Conservation (phyloP, 352 stramenopile species). For the Phytophthora parvispora region DNA sequence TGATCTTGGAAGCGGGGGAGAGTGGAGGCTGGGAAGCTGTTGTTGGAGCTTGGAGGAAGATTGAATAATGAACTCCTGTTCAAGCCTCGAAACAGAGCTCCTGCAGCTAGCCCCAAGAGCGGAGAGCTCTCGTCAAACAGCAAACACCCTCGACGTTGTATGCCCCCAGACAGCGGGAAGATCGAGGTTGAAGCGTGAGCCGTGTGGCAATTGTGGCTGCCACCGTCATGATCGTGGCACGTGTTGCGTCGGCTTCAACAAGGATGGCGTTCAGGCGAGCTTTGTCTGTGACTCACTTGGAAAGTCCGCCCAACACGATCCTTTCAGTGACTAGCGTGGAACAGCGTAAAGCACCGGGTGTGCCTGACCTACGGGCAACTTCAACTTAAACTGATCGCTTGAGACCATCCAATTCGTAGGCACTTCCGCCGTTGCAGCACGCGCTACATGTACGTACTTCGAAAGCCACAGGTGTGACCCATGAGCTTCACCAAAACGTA, state of each 20-base stretch:
- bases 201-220: not conserved
- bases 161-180: not conserved
- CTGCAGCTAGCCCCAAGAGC: too few relatives aligned
- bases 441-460: too few relatives aligned
- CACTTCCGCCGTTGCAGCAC: conserved; percentile 1
- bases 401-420: conserved; percentile 2
- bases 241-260: conserved; percentile 16
- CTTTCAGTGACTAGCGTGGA: conserved; percentile 17
- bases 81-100: not conserved
- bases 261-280: conserved; percentile 6
- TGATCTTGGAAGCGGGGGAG: conserved; percentile 25
- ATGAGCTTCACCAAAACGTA: too few relatives aligned
- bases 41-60: conserved; percentile 44
- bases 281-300: not conserved
- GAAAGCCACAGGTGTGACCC: not conserved
- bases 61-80: conserved; percentile 45
- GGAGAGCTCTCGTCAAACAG: conserved; percentile 13
- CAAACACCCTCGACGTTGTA: conserved; percentile 8
- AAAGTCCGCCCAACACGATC: conserved; percentile 2
- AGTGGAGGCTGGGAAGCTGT: conserved; percentile 14
- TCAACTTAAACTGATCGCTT: conserved; percentile 25
- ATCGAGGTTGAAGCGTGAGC: not conserved
- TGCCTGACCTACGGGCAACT: conserved; percentile 13
- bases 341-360: conserved; percentile 22
- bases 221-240: conserved; percentile 1